Evolutionary conservation across 129 eudicot genomes (phyloP).

Genomic region (Artemisia annua): DNA sequence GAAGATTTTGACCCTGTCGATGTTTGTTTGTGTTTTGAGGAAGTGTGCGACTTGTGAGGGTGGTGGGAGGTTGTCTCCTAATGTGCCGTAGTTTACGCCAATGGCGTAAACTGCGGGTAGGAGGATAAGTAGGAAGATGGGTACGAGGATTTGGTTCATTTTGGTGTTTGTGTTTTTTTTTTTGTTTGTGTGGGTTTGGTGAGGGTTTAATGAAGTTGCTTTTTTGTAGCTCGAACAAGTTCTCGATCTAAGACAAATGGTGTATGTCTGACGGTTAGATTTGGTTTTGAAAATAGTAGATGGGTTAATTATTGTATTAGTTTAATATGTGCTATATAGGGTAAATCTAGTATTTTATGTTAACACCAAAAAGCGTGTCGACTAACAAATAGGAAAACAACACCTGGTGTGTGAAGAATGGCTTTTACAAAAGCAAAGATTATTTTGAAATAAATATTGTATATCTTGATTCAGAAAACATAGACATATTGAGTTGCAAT

Average conservation of each 20-base stretch:
- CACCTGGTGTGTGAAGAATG: too few species aligned
- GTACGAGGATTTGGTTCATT: slow-evolving; percentile 2
- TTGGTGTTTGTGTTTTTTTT: neutral
- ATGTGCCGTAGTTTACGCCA: slow-evolving; percentile 85
- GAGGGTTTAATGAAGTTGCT: neutral
- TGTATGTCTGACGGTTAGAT: slow-evolving; percentile 20
- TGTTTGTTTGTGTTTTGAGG: slow-evolving; percentile 54
- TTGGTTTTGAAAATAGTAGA: neutral
- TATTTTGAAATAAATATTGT: too few species aligned
- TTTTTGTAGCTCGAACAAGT: neutral
- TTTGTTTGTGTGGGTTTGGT: neutral
- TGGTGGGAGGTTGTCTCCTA: slow-evolving; percentile 77
- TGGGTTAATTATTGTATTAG: neutral
- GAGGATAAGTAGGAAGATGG: slow-evolving; percentile 14
- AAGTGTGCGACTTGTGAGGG: slow-evolving; percentile 73
- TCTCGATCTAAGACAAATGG: neutral
- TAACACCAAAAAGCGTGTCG: too few species aligned
- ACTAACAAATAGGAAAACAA: too few species aligned
- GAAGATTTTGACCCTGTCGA: slow-evolving; percentile 67
- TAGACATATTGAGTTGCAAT: too few species aligned
- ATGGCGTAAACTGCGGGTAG: slow-evolving; percentile 34
- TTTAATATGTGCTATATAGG: neutral
- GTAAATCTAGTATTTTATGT: too few species aligned
- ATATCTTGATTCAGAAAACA: too few species aligned
- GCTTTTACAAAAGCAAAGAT: too few species aligned